These are phyloP conservation scores for Mycena alexandri DNA, from an alignment of 768 basidiomycete species.

Conservation along the genomic window DNA sequence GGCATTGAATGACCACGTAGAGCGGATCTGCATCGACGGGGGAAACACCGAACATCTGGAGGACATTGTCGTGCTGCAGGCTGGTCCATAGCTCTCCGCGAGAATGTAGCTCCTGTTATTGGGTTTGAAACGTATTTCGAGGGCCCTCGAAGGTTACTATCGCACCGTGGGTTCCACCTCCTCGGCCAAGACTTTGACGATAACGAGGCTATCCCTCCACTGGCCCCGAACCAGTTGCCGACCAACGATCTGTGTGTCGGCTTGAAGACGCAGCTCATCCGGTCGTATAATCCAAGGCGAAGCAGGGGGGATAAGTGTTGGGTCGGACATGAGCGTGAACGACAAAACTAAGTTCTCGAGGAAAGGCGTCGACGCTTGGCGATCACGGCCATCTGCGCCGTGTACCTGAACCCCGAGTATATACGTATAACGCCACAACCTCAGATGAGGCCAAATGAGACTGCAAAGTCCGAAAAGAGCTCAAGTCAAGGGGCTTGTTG, in stretches of 20 bases:
- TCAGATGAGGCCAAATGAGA: too few relatives aligned
- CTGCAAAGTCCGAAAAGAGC: too few relatives aligned
- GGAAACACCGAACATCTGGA: slow-evolving; percentile 40
- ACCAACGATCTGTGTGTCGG: slow-evolving; percentile 16
- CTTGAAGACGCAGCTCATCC: slow-evolving; percentile 14
- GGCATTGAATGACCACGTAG: slow-evolving; percentile 37
- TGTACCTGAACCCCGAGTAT: too few relatives aligned
- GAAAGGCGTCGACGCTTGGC: slow-evolving; percentile 1
- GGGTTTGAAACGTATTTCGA: background rate
- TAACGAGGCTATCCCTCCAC: slow-evolving; percentile 17
- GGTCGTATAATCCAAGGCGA: slow-evolving; percentile 27
- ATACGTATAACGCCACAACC: too few relatives aligned
- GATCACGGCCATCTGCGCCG: too few relatives aligned
- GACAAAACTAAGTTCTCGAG: slow-evolving; percentile 17
- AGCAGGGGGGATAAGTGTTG: slow-evolving; percentile 6
- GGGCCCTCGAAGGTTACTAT: background rate
- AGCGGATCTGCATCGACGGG: slow-evolving; percentile 41
- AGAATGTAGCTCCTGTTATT: slow-evolving; percentile 33
- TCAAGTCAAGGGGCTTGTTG: too few relatives aligned
- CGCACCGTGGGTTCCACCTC: slow-evolving; percentile 22
- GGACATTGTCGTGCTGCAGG: slow-evolving; percentile 39
- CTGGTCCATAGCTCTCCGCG: slow-evolving; percentile 40
- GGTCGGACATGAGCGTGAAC: slow-evolving; percentile 23
- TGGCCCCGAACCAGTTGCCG: slow-evolving; percentile 19
- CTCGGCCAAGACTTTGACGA: slow-evolving; percentile 32